Conservation (phyloP, 495 filamentous ascomycete genomes). For the Neurospora sp. region DNA sequence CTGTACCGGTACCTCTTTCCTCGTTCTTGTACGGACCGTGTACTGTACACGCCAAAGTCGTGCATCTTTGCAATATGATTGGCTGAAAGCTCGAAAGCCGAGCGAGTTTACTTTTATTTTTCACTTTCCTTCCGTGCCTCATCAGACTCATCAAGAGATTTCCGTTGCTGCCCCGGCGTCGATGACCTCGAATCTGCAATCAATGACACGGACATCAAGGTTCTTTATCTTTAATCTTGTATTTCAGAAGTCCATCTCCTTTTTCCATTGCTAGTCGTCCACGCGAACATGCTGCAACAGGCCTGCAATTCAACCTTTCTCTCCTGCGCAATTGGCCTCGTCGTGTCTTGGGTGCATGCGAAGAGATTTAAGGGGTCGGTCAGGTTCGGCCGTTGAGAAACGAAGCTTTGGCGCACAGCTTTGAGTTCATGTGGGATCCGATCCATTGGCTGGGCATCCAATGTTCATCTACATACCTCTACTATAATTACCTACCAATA, state of each 20-base stretch:
- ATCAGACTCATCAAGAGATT: background rate
- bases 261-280: background rate
- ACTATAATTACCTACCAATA: background rate
- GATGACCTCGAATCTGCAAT: background rate
- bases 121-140: background rate
- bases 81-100: background rate
- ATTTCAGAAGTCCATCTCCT: slow-evolving; percentile 6
- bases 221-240: slow-evolving; percentile 8
- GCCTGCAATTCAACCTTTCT: slow-evolving; percentile 7
- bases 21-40: background rate
- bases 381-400: slow-evolving; percentile 8
- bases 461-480: background rate
- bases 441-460: background rate
- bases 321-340: slow-evolving; percentile 3
- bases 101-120: background rate
- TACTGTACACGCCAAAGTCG: background rate
- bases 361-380: background rate
- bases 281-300: slow-evolving; percentile 1
- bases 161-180: background rate
- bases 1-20: slow-evolving; percentile 9
- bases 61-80: background rate
- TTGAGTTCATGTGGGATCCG: slow-evolving; percentile 1
- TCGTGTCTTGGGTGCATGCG: slow-evolving; percentile 2
- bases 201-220: background rate
- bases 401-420: slow-evolving; percentile 6